A percentile compares a stretch with the other conserved stretches of the same genome.
These are phyloP conservation scores for Sechiopsis laciniata DNA, from an alignment of 306 rosid genomes.

Conservation along the genomic window DNA sequence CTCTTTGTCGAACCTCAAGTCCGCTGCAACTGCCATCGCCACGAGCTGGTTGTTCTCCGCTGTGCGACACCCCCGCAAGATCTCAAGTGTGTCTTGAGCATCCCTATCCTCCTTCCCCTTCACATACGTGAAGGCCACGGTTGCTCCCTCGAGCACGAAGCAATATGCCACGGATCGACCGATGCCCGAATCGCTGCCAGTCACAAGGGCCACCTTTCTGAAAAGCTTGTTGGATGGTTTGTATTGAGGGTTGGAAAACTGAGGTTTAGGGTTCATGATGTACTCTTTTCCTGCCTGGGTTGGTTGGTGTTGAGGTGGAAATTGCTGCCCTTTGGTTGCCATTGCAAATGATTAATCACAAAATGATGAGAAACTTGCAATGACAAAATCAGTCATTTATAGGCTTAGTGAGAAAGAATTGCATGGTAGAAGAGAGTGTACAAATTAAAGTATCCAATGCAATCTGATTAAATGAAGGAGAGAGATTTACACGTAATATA, in stretches of 20 bases:
- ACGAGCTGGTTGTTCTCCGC: conserved; percentile 37
- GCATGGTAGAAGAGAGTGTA: not conserved
- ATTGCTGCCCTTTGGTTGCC: conserved; percentile 33
- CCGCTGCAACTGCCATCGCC: conserved; percentile 48
- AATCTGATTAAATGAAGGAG: not conserved
- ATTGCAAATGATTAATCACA: not conserved
- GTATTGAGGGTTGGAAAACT: conserved; percentile 32
- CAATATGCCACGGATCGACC: conserved; percentile 42
- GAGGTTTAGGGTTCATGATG: conserved; percentile 47
- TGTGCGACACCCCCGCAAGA: conserved; percentile 31
- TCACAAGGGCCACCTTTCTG: conserved; percentile 60
- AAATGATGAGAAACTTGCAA: not conserved
- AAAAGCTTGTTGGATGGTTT: conserved; percentile 44
- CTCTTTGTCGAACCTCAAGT: conserved; percentile 41
- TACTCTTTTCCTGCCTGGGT: conserved; percentile 52
- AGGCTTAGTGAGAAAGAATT: not conserved
- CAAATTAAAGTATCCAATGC: not conserved
- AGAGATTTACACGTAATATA: not conserved
- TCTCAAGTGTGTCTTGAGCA: conserved; percentile 37
- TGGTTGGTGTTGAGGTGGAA: conserved; percentile 45
- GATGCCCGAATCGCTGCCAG: conserved; percentile 58
- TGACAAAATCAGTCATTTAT: not conserved
- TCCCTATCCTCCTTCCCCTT: conserved; percentile 49
- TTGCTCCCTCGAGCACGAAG: conserved; percentile 48
- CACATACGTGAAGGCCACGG: conserved; percentile 53